These are phyloP conservation scores for Lactarius hengduanensis DNA, from an alignment of 768 basidiomycete genomes.

Conservation along the genomic window DNA sequence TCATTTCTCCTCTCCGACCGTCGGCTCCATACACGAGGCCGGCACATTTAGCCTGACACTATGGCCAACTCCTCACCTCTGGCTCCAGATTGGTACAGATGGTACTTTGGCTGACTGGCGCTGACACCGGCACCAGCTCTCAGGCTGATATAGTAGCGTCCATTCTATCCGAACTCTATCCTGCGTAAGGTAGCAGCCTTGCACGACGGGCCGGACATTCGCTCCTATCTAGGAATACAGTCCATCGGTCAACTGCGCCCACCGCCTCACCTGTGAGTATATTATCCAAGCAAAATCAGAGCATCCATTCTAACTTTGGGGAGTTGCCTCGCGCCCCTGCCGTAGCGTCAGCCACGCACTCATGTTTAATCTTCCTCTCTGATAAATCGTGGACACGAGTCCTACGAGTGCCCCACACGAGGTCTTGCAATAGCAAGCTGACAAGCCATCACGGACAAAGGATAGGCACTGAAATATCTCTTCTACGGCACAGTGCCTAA, in stretches of 20 bases:
- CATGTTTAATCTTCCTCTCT: neutral
- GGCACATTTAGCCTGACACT: neutral
- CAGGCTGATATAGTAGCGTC: neutral
- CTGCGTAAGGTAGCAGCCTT: neutral
- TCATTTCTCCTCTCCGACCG: neutral
- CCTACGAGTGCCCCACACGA: neutral
- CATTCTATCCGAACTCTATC: neutral
- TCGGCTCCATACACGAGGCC: neutral
- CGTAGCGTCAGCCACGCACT: neutral
- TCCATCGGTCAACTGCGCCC: neutral
- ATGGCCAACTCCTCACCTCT: no score
- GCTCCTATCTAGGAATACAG: neutral
- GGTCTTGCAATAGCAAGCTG: neutral
- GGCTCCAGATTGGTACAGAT: no score
- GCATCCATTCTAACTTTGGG: neutral
- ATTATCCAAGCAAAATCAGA: neutral
- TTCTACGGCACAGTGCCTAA: neutral
- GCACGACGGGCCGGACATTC: neutral
- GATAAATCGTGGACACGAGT: neutral
- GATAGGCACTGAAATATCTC: neutral
- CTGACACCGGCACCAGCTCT: neutral
- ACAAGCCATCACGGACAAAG: neutral
- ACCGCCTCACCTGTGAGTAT: neutral
- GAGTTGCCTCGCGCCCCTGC: neutral
- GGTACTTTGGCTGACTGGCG: no score